These are phyloP conservation scores for Phytophthora lateralis DNA, from an alignment of 352 stramenopile genomes.

Conservation along the genomic window DNA sequence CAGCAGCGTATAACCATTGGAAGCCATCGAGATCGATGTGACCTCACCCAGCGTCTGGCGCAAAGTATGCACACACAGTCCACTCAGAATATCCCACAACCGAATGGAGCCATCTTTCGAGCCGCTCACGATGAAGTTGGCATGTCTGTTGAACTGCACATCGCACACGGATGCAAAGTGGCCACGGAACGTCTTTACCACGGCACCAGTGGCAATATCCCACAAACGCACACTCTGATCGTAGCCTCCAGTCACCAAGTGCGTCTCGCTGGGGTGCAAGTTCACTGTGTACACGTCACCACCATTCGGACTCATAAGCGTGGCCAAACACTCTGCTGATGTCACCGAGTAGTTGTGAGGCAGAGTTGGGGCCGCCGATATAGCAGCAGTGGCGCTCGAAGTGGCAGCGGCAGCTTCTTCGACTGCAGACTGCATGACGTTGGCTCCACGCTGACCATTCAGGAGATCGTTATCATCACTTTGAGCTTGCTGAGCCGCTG, in stretches of 20 bases:
- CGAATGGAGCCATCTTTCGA: slow-evolving; percentile 89
- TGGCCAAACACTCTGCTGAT: slow-evolving; percentile 59
- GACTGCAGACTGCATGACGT: slow-evolving; percentile 36
- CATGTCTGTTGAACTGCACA: slow-evolving; percentile 87
- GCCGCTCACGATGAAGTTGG: slow-evolving; percentile 85
- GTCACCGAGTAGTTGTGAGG: slow-evolving; percentile 45
- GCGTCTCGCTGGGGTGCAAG: slow-evolving; percentile 84
- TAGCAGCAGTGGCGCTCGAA: slow-evolving; percentile 24
- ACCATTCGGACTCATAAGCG: slow-evolving; percentile 51
- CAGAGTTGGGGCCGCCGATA: slow-evolving; percentile 26
- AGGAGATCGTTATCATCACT: slow-evolving; percentile 40
- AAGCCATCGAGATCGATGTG: slow-evolving; percentile 84
- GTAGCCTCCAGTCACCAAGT: slow-evolving; percentile 87
- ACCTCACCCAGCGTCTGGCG: slow-evolving; percentile 87
- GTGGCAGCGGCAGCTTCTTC: slow-evolving; percentile 18
- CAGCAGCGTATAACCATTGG: slow-evolving; percentile 80
- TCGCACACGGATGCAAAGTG: slow-evolving; percentile 86
- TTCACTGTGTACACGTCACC: slow-evolving; percentile 89
- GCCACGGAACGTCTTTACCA: slow-evolving; percentile 80
- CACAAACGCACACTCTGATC: slow-evolving; percentile 88
- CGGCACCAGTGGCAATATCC: slow-evolving; percentile 74
- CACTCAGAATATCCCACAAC: slow-evolving; percentile 89
- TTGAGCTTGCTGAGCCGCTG: slow-evolving; percentile 39
- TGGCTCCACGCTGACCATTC: slow-evolving; percentile 38
- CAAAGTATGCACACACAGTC: slow-evolving; percentile 86